phyloP scores from a whole-genome alignment of 164 flowering plant species.

The Magnolia kwangsiensis region DNA sequence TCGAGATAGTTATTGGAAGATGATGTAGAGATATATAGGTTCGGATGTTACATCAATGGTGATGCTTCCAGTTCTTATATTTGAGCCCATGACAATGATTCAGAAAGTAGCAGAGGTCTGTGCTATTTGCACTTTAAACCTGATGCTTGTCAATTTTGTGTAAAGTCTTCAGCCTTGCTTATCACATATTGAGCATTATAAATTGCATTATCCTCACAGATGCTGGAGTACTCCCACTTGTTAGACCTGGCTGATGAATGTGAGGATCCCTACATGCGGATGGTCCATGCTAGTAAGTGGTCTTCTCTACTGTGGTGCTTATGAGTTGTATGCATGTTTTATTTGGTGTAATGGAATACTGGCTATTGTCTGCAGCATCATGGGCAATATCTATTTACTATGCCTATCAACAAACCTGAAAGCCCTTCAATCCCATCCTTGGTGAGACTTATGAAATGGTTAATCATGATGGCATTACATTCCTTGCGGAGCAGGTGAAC shows the following conservation, averaged over 20 bases:
- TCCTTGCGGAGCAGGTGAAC: slow-evolving; percentile 79
- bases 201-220: slow-evolving; percentile 32
- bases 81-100: slow-evolving; percentile 89
- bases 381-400: slow-evolving; percentile 81
- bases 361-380: slow-evolving; percentile 53
- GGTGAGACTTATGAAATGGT: slow-evolving; percentile 91
- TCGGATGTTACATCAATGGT: slow-evolving; percentile 89
- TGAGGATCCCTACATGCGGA: slow-evolving; percentile 87
- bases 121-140: background rate
- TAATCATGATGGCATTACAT: slow-evolving; percentile 69
- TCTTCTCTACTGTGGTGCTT: slow-evolving; percentile 24
- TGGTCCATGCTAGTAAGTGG: slow-evolving; percentile 74
- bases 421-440: slow-evolving; percentile 93
- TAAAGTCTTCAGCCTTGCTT: background rate
- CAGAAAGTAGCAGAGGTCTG: slow-evolving; percentile 89
- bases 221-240: slow-evolving; percentile 83
- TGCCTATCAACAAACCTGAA: slow-evolving; percentile 89
- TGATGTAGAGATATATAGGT: slow-evolving; percentile 35
- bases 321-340: background rate
- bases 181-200: background rate
- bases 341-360: background rate
- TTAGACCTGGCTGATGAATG: slow-evolving; percentile 83
- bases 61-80: slow-evolving; percentile 81
- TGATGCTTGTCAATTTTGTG: background rate
- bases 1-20: slow-evolving; percentile 7